Evolutionary conservation across 2,329 filamentous ascomycete genomes (phyloP), one percentile per base, ranked within the genome.

Genomic region (Fusarium chuoi): DNA sequence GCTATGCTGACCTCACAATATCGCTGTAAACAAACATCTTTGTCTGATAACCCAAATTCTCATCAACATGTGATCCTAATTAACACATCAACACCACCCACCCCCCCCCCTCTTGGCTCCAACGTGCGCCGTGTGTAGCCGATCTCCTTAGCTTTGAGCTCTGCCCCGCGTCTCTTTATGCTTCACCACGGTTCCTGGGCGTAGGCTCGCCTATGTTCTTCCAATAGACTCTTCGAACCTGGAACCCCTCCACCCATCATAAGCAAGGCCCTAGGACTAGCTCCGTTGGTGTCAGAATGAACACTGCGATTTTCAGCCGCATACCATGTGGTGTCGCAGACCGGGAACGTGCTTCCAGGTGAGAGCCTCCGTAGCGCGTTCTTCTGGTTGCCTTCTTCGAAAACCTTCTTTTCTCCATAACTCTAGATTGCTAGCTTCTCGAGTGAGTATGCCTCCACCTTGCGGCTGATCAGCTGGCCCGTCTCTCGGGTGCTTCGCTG

Each of bases 371-470:
- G 63, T 75, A 74, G 59, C 60, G 63, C 30, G 44, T 51, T 67
- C 44, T 44, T 65, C 51, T 42, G 49, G 66, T 63, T 65, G 73
- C 70, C 59, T 73, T 74, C 8, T 36, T 42, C 24, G 35, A 45
- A 64, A 71, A 17, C 58, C 39, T 65, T 71, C 60, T 59, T 57
- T 54, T 33, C 49, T 55, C 56, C 55, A 26, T 51, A 38, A 42
- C 44, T 46, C 84, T 87, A 94, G 77, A 94, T 85, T 59, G 88
- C 82, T 76, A 97, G 91, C 82, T 90, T 90, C 84, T 98, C 94
- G 74, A 96, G 88, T 52, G 93, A 94, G 84, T 98, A 98, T 75
- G 92, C 90, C 63, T 93, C 93, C 70, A 95, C 92, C 80, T 91
- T 92, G 84, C 93, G 93, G 79, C 93, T 94, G 79, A 93, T 90